These are phyloP conservation scores for Elaeis oleifera DNA, from an alignment of 202 grass and related monocot species.

Conservation along the genomic window DNA sequence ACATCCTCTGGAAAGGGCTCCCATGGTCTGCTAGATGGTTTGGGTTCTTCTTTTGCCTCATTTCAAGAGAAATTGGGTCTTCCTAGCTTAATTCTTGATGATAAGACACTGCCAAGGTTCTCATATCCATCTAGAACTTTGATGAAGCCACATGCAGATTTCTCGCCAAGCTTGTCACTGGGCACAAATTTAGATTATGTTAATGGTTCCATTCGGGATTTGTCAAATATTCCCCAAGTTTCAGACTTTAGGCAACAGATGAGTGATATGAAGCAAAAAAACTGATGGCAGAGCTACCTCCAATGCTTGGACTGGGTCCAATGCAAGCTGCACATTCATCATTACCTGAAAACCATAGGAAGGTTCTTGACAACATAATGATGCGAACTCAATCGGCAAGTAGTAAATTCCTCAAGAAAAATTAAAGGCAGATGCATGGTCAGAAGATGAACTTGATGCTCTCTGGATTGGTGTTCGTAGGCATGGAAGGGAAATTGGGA, in stretches of 20 bases:
- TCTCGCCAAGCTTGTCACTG: conserved; percentile 51
- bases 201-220: conserved; percentile 45
- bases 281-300: conserved; percentile 58
- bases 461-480: conserved; percentile 98
- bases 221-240: conserved; percentile 60
- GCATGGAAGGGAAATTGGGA: conserved; percentile 96
- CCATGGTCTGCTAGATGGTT: conserved; percentile 39
- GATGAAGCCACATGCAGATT: conserved; percentile 49
- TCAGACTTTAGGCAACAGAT: conserved; percentile 57
- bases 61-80: conserved; percentile 87
- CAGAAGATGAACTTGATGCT: conserved; percentile 96
- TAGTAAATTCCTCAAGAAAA: conserved; percentile 77
- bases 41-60: conserved; percentile 52
- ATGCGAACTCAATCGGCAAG: conserved; percentile 69
- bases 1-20: conserved; percentile 33
- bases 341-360: conserved; percentile 90
- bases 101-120: conserved; percentile 7
- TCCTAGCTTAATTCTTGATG: conserved; percentile 64
- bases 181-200: conserved; percentile 40
- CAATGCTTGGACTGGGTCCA: conserved; percentile 52
- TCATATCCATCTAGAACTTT: conserved; percentile 37
- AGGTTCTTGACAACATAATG: conserved; percentile 89
- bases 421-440: conserved; percentile 72
- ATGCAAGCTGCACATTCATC: conserved; percentile 51
- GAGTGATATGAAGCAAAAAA: conserved; percentile 55